These are phyloP conservation scores for Saccharomyces hybrid DNA, from an alignment of 1,139 yeast species.

Conservation along the genomic window DNA sequence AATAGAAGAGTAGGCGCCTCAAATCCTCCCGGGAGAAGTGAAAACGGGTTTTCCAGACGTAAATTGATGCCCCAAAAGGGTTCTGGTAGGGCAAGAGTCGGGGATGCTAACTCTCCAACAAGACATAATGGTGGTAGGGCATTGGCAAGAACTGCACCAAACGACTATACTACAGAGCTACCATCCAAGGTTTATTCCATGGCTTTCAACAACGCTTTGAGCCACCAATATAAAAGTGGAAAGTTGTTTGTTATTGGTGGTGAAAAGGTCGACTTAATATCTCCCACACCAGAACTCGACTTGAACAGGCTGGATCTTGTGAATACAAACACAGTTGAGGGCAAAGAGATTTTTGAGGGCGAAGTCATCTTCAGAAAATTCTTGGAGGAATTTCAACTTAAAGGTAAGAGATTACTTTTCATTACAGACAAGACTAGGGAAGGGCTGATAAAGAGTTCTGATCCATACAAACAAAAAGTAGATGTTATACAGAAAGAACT, in stretches of 20 bases:
- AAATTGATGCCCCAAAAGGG: slow-evolving; percentile 90
- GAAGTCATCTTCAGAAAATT: slow-evolving; percentile 51
- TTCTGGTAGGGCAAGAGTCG: slow-evolving; percentile 89
- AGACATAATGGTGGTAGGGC: slow-evolving; percentile 89
- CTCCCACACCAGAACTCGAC: slow-evolving; percentile 24
- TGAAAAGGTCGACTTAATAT: slow-evolving; percentile 26
- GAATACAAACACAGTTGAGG: slow-evolving; percentile 2
- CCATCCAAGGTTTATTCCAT: slow-evolving; percentile 64
- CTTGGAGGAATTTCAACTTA: slow-evolving; percentile 47
- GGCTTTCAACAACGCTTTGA: slow-evolving; percentile 76
- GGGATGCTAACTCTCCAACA: slow-evolving; percentile 92
- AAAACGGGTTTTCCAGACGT: slow-evolving; percentile 76
- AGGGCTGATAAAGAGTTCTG: slow-evolving; percentile 32
- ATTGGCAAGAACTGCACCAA: slow-evolving; percentile 83
- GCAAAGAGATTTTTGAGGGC: slow-evolving; percentile 31
- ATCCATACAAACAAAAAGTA: slow-evolving; percentile 43
- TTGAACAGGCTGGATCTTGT: slow-evolving; percentile 19
- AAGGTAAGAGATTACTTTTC: slow-evolving; percentile 55
- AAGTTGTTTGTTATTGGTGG: slow-evolving; percentile 63
- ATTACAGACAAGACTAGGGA: slow-evolving; percentile 35
- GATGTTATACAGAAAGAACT: slow-evolving; percentile 69
- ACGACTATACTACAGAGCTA: slow-evolving; percentile 78
- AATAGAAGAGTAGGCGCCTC: slow-evolving; percentile 83
- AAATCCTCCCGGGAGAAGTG: slow-evolving; percentile 77
- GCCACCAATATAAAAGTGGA: slow-evolving; percentile 72